These are phyloP conservation scores for Kodamaea arcana DNA, from an alignment of 1,139 yeast species.

Conservation along the genomic window DNA sequence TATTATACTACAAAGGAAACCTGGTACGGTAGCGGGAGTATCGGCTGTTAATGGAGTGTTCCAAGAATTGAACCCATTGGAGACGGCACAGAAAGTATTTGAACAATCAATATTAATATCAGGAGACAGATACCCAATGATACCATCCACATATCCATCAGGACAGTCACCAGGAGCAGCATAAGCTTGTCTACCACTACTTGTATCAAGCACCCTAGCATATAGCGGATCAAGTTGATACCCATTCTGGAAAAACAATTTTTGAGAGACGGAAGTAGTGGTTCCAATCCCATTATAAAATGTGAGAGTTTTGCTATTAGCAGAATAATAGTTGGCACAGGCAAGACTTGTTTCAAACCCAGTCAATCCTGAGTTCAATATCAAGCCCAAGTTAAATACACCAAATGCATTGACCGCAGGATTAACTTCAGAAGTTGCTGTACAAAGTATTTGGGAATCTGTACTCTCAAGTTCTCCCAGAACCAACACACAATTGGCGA, in stretches of 20 bases:
- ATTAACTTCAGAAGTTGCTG: background rate
- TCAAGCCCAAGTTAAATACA: background rate
- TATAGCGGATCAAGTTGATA: too few species aligned
- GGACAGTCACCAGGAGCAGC: too few species aligned
- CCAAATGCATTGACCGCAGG: background rate
- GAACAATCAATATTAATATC: constrained; percentile 20
- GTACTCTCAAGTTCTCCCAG: background rate
- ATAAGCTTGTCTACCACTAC: too few species aligned
- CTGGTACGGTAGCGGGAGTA: constrained; percentile 6
- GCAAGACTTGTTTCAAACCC: background rate
- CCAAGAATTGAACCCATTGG: constrained; percentile 24
- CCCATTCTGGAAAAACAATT: too few species aligned
- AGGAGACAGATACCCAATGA: constrained; percentile 17
- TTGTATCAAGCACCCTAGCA: too few species aligned
- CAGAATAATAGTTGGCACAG: background rate
- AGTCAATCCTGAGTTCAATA: background rate
- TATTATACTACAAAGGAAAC: too few species aligned
- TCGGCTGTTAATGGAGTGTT: constrained; percentile 11
- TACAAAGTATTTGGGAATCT: background rate
- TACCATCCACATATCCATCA: constrained; percentile 22
- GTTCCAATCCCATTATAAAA: background rate
- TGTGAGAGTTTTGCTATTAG: background rate
- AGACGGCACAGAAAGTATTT: constrained; percentile 16
- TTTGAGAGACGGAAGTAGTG: too few species aligned
- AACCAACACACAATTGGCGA: background rate